Evolutionary conservation across 441 rosid species (phyloP).

Genomic region (Bocquillonia castaneifolia): DNA sequence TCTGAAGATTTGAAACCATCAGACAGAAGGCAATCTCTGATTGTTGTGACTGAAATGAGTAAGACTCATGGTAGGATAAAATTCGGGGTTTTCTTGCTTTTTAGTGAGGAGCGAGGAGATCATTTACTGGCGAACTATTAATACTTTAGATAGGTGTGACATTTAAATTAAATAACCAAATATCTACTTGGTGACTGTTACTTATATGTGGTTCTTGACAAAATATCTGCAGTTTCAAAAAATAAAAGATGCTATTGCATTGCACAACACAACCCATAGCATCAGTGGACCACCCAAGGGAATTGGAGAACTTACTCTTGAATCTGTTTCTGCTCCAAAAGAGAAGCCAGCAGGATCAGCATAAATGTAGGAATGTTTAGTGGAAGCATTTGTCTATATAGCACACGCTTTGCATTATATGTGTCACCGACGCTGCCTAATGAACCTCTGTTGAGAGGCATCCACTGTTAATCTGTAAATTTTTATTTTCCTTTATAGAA

Average conservation of each 20-base stretch:
- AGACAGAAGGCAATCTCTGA: not conserved
- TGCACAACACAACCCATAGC: slow-evolving; percentile 54
- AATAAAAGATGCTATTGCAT: slow-evolving; percentile 71
- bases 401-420: slow-evolving; percentile 5
- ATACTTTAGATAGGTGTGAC: not conserved
- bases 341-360: slow-evolving; percentile 43
- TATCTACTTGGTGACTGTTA: slow-evolving; percentile 6
- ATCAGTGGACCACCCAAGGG: slow-evolving; percentile 50
- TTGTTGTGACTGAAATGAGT: not conserved
- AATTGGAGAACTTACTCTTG: slow-evolving; percentile 56
- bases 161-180: not conserved
- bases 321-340: slow-evolving; percentile 35
- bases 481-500: slow-evolving; percentile 18
- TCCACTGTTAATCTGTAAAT: slow-evolving; percentile 32
- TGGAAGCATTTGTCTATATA: slow-evolving; percentile 17
- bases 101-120: not conserved
- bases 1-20: not conserved
- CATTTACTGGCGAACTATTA: not conserved
- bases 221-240: slow-evolving; percentile 72
- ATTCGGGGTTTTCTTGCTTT: slow-evolving; percentile 14
- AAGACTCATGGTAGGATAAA: too few relatives aligned
- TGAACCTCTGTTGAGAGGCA: not conserved
- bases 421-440: slow-evolving; percentile 1
- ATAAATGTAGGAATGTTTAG: slow-evolving; percentile 1
- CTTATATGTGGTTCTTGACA: not conserved